phyloP scores from a whole-genome alignment of 2,329 filamentous ascomycete species.

The Exophiala xenobiotica region DNA sequence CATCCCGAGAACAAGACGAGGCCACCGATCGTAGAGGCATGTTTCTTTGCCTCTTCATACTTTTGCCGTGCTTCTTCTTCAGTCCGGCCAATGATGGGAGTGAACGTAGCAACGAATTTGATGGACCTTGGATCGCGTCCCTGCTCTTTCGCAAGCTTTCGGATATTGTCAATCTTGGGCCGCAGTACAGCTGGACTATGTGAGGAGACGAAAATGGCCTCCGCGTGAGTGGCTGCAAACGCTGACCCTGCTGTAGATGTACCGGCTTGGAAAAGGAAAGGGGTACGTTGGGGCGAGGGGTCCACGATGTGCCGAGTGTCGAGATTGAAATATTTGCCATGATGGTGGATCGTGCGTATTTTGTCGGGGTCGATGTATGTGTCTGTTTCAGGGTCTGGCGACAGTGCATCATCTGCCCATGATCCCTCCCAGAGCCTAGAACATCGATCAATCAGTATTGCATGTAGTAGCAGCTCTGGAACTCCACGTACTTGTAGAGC shows the following conservation, averaged over 20 bases:
- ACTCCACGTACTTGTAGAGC: constrained; percentile 55
- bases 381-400: constrained; percentile 54
- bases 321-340: constrained; percentile 53
- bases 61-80: constrained; percentile 57
- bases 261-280: constrained; percentile 60
- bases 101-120: constrained; percentile 57
- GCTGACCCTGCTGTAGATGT: constrained; percentile 57
- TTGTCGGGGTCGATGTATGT: constrained; percentile 59
- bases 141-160: constrained; percentile 49
- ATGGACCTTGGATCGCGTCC: constrained; percentile 58
- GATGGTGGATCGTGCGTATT: constrained; percentile 61
- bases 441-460: constrained; percentile 4
- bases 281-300: constrained; percentile 58
- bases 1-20: constrained; percentile 58
- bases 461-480: neutral
- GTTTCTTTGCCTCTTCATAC: constrained; percentile 51
- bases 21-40: constrained; percentile 55
- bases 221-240: constrained; percentile 59
- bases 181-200: constrained; percentile 52
- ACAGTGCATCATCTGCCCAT: constrained; percentile 59
- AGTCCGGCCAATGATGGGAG: constrained; percentile 50
- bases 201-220: constrained; percentile 60
- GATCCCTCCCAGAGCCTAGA: constrained; percentile 55
- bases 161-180: constrained; percentile 55
- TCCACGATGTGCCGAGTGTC: constrained; percentile 51